Evolutionary conservation across 108 stramenopile species (phyloP).

Genomic region (Nitzschia sp.): DNA sequence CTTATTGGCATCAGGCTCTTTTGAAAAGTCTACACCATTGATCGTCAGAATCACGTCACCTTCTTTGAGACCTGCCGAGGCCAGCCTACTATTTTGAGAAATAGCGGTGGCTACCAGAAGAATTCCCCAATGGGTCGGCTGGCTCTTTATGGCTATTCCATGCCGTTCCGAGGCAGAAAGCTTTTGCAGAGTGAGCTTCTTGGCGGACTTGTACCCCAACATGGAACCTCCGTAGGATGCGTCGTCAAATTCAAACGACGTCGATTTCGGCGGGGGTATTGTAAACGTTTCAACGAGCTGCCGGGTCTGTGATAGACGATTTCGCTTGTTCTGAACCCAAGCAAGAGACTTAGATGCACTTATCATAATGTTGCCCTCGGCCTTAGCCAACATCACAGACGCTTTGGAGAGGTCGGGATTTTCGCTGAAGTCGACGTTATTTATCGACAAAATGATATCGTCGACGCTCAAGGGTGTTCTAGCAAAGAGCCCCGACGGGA

Average conservation of each 20-base stretch:
- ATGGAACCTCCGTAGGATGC: slow-evolving; percentile 15
- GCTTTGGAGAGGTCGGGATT: slow-evolving; percentile 11
- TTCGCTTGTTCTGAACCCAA: neutral
- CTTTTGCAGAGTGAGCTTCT: neutral
- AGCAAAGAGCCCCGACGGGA: slow-evolving; percentile 17
- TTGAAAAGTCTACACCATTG: slow-evolving; percentile 21
- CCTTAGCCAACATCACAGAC: neutral
- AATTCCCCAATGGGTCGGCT: slow-evolving; percentile 11
- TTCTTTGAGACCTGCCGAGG: slow-evolving; percentile 10
- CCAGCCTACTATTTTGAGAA: slow-evolving; percentile 8
- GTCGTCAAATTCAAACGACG: neutral
- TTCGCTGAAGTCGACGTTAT: slow-evolving; percentile 27
- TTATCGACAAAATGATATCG: slow-evolving; percentile 36
- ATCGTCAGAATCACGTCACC: slow-evolving; percentile 32
- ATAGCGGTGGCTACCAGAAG: slow-evolving; percentile 20
- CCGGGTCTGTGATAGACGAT: neutral
- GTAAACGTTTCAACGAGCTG: neutral
- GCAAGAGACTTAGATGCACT: neutral
- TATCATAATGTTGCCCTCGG: slow-evolving; percentile 9
- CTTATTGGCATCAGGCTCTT: slow-evolving; percentile 12
- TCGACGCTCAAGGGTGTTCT: slow-evolving; percentile 25
- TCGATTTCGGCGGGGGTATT: neutral
- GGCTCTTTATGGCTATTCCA: neutral
- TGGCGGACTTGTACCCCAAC: neutral
- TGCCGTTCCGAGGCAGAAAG: neutral